Conservation (phyloP, 1,139 yeast genomes). For the Nematodospora anomalae region DNA sequence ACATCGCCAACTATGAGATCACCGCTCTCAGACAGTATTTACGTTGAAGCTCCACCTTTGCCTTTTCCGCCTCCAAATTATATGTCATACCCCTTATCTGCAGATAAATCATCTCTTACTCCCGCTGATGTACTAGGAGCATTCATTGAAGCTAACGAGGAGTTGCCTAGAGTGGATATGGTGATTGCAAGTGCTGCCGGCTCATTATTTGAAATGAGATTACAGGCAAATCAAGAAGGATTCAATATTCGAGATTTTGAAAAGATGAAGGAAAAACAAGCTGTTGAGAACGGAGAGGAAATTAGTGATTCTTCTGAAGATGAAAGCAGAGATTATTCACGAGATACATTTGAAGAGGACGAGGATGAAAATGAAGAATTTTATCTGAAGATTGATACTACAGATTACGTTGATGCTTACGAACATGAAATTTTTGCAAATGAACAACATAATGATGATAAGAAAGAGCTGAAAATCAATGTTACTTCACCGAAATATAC, state of each 20-base stretch:
- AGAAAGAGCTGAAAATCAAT: constrained; percentile 10
- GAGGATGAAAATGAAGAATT: constrained; percentile 10
- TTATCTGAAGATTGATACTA: constrained; percentile 13
- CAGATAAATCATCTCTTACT: constrained; percentile 35
- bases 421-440: constrained; percentile 6
- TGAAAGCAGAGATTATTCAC: neutral
- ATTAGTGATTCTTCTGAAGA: constrained; percentile 4
- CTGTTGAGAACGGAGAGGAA: constrained; percentile 1
- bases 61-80: constrained; percentile 51
- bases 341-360: constrained; percentile 1
- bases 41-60: constrained; percentile 40
- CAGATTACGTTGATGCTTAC: constrained; percentile 12
- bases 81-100: constrained; percentile 48
- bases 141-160: constrained; percentile 38
- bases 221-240: constrained; percentile 38
- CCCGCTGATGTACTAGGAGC: constrained; percentile 41
- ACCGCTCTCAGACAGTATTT: constrained; percentile 10
- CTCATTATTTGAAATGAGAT: constrained; percentile 37
- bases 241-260: constrained; percentile 22
- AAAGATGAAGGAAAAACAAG: constrained; percentile 1
- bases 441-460: constrained; percentile 1
- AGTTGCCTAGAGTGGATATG: constrained; percentile 46
- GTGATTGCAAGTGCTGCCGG: constrained; percentile 53
- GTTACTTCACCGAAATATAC: constrained; percentile 8
- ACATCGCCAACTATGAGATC: constrained; percentile 1